Evolutionary conservation across 345 rosid species (phyloP).

Genomic region (Pistacia atlantica): DNA sequence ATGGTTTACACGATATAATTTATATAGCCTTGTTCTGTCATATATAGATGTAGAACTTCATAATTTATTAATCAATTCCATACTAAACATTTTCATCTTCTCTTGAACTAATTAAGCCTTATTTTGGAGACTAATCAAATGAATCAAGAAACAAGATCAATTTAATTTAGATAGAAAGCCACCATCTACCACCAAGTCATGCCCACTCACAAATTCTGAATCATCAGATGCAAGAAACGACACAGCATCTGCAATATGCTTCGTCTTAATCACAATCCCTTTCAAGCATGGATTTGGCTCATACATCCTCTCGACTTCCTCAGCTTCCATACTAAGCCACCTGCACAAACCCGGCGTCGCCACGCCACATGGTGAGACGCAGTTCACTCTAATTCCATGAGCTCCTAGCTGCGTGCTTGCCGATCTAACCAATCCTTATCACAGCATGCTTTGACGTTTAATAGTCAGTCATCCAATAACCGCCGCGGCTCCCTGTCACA

Average conservation of each 20-base stretch:
- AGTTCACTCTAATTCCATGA: slow-evolving; percentile 30
- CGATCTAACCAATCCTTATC: slow-evolving; percentile 26
- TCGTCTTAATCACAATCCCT: slow-evolving; percentile 14
- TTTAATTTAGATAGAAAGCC: background rate
- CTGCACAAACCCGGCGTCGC: slow-evolving; percentile 22
- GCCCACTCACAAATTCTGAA: slow-evolving; percentile 24
- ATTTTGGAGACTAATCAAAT: no score
- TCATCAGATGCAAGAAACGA: slow-evolving; percentile 26
- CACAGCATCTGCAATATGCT: slow-evolving; percentile 26
- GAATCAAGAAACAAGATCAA: no score
- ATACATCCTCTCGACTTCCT: slow-evolving; percentile 17
- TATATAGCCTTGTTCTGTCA: no score
- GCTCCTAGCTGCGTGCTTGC: slow-evolving; percentile 28
- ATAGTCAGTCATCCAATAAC: slow-evolving; percentile 17
- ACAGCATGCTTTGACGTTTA: slow-evolving; percentile 31
- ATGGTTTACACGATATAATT: no score
- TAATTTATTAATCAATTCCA: no score
- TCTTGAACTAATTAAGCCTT: no score
- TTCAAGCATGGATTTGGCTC: slow-evolving; percentile 1
- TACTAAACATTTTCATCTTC: no score
- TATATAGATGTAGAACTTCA: no score
- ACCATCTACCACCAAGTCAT: slow-evolving; percentile 23
- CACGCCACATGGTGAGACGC: slow-evolving; percentile 24
- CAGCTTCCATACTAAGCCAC: background rate
- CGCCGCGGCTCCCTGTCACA: slow-evolving; percentile 7